Evolutionary conservation across 1,284 basidiomycete species (phyloP), one percentile per base, ranked within the genome.

Genomic region (Austroboletus novae-zelandiae): DNA sequence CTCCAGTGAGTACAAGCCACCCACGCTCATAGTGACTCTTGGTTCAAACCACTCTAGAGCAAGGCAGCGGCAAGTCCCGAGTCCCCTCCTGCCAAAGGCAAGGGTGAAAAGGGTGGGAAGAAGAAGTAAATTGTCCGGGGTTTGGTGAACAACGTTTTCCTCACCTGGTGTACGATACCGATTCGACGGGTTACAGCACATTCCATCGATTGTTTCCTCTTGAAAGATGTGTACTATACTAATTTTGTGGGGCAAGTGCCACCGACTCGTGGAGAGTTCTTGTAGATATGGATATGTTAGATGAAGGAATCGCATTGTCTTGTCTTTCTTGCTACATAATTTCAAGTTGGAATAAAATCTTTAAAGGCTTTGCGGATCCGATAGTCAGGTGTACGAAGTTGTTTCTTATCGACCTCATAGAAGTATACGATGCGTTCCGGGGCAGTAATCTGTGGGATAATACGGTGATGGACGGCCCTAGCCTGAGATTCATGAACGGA

Each of bases 31-130:
- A 2, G 11, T 11, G 30, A 50, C 14, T n/a, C 11, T 25, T 45
- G 50, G 51, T 44, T 37, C 23, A 48, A 17, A 37, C 18, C 1
- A 30, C 50, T 48, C 4, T 44, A 66, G 68, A 54, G 52, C 40
- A 70, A 69, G 37, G 53, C 41, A 9, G 34, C 54, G 2, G 7
- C 54, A n/a, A 59, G 52, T 23, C 54, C 61, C 3, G 64, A 70
- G 53, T 62, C 68, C 13, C 56, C 61, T 11, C 56, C 61, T 11
- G 53, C 57, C 15, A 66, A 66, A 30, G 36, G 45, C 40, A 67
- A 67, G 42, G 45, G 55, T 25, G 55, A 41, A 25, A 66, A 69
- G 53, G 54, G 36, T 4, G 42, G 54, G 15, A 66, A 70, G 65
- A 66, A 69, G 62, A 66, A 66, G 55, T 66, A 55, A 54, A 58